Conservation (phyloP, 192 early-diverging fungal species). For the Coemansia sp. region DNA sequence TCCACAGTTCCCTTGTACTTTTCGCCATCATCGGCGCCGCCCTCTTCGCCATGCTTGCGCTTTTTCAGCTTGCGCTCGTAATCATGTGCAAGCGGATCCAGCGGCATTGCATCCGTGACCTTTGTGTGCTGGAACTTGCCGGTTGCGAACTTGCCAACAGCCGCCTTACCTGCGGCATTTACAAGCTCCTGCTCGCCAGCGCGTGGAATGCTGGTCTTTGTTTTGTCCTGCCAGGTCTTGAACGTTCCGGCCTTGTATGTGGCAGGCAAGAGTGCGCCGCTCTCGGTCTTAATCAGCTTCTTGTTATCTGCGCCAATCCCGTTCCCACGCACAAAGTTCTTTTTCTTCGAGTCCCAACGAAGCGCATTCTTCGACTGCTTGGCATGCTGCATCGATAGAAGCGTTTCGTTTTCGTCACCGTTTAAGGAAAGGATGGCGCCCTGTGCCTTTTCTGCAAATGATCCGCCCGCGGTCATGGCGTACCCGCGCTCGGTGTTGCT, state of each 20-base stretch:
- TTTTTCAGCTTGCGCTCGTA: conserved; percentile 70
- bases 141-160: conserved; percentile 48
- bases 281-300: conserved; percentile 91
- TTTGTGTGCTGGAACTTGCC: conserved; percentile 80
- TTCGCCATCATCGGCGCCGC: conserved; percentile 22
- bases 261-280: conserved; percentile 85
- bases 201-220: conserved; percentile 75
- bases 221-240: conserved; percentile 90
- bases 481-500: conserved; percentile 87
- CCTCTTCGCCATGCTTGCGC: conserved; percentile 39
- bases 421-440: conserved; percentile 74
- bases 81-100: conserved; percentile 65
- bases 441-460: conserved; percentile 81
- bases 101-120: conserved; percentile 67
- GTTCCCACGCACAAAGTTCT: conserved; percentile 79
- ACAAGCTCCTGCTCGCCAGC: conserved; percentile 83
- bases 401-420: conserved; percentile 78
- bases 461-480: conserved; percentile 65
- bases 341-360: conserved; percentile 93
- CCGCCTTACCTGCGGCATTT: conserved; percentile 32
- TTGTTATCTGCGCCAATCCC: conserved; percentile 94
- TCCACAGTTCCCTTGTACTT: conserved; percentile 50
- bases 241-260: conserved; percentile 87
- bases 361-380: conserved; percentile 57
- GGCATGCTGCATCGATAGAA: conserved; percentile 60